These are phyloP conservation scores for Colletotrichum ledebouriae DNA, from an alignment of 2,329 filamentous ascomycete species.

Conservation along the genomic window DNA sequence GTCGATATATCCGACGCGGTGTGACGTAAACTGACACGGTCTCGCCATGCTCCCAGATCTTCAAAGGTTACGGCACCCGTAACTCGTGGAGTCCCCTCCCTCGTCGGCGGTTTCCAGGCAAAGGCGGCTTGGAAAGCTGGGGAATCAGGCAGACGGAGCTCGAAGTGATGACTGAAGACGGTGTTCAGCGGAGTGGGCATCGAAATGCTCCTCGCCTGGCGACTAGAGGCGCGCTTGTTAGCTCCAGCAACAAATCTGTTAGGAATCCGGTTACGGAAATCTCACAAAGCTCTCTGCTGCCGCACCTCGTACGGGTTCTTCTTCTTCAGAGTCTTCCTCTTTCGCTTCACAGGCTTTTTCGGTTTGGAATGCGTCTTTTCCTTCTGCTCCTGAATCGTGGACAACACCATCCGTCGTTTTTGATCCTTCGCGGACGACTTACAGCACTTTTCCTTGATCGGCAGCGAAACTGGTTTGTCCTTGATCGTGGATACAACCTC, in stretches of 20 bases:
- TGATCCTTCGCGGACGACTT: neutral
- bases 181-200: constrained; percentile 28
- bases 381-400: constrained; percentile 2
- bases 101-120: constrained; percentile 33
- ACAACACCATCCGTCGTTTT: neutral
- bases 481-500: neutral
- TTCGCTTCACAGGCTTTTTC: constrained; percentile 11
- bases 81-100: constrained; percentile 4
- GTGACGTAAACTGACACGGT: constrained; percentile 10
- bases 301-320: constrained; percentile 6
- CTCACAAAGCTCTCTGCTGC: constrained; percentile 10
- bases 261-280: too few species aligned
- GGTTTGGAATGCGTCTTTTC: neutral
- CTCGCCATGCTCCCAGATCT: constrained; percentile 20
- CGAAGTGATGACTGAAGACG: constrained; percentile 13
- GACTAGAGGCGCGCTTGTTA: neutral
- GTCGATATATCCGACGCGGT: constrained; percentile 30
- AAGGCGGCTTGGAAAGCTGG: neutral
- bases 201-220: constrained; percentile 31
- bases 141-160: neutral
- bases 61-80: neutral
- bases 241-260: neutral
- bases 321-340: constrained; percentile 27
- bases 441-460: neutral
- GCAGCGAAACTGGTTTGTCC: neutral